Evolutionary conservation across 305 asterid genomes (phyloP).

Genomic region (Rubia peregrina): DNA sequence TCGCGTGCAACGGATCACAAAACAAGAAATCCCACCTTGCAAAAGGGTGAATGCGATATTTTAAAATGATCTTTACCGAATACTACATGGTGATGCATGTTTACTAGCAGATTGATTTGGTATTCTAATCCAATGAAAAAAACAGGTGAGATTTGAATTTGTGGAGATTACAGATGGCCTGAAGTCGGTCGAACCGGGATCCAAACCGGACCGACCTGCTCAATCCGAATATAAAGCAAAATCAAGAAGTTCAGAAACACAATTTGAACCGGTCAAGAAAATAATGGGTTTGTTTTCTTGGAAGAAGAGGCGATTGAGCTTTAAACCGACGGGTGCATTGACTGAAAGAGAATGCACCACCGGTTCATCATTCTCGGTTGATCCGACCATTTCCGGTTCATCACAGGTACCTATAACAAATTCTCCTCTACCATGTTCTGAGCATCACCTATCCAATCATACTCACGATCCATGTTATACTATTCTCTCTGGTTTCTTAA

Average conservation of each 20-base stretch:
- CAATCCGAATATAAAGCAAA: slow-evolving; percentile 13
- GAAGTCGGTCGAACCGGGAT: slow-evolving; percentile 12
- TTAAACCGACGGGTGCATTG: slow-evolving; percentile 25
- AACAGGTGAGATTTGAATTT: slow-evolving; percentile 27
- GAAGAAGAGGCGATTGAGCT: slow-evolving; percentile 48
- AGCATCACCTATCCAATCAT: too few relatives aligned
- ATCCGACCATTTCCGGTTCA: background rate
- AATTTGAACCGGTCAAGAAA: slow-evolving; percentile 31
- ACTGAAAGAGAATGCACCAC: slow-evolving; percentile 20
- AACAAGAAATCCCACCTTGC: background rate
- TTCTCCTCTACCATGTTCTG: too few relatives aligned
- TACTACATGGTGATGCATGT: background rate
- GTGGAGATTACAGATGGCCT: slow-evolving; percentile 33
- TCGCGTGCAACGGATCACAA: background rate
- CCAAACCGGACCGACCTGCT: slow-evolving; percentile 12
- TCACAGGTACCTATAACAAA: slow-evolving; percentile 22
- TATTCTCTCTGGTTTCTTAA: too few relatives aligned
- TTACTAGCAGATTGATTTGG: background rate
- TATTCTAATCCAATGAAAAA: background rate
- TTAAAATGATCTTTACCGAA: background rate
- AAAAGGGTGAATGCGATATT: background rate
- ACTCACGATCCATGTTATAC: too few relatives aligned
- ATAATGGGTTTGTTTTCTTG: slow-evolving; percentile 47
- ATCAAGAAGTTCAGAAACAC: slow-evolving; percentile 16
- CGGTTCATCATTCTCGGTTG: background rate